Conservation (phyloP, 208 protist genomes). For the Trypanosoma boissoni region DNA sequence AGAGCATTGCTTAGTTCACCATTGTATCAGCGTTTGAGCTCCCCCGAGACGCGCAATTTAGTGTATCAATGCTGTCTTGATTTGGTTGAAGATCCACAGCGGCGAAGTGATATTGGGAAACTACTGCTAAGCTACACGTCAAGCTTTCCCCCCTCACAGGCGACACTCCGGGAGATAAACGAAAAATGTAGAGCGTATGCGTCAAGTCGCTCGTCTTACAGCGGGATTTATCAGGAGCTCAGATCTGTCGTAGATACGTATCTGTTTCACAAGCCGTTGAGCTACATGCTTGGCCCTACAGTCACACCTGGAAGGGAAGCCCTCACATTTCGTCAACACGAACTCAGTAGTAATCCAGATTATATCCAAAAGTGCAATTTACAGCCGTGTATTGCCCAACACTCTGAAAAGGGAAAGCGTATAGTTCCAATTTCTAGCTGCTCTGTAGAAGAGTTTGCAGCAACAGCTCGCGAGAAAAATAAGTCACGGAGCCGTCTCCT, state of each 20-base stretch:
- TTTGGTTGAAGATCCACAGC: slow-evolving; percentile 54
- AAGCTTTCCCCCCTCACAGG: slow-evolving; percentile 63
- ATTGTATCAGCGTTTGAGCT: slow-evolving; percentile 32
- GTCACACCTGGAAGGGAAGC: slow-evolving; percentile 20
- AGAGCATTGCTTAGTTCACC: slow-evolving; percentile 13
- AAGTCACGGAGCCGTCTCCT: slow-evolving; percentile 15
- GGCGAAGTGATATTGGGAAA: slow-evolving; percentile 49
- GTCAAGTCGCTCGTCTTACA: slow-evolving; percentile 19
- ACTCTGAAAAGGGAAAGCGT: slow-evolving; percentile 27
- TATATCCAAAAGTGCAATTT: slow-evolving; percentile 31
- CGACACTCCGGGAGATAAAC: slow-evolving; percentile 37
- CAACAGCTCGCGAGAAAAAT: slow-evolving; percentile 26
- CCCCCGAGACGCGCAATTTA: slow-evolving; percentile 48
- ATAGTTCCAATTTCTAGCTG: slow-evolving; percentile 26
- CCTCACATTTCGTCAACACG: slow-evolving; percentile 22
- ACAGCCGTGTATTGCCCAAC: slow-evolving; percentile 23
- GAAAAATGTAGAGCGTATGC: slow-evolving; percentile 22
- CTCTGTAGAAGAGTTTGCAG: slow-evolving; percentile 27
- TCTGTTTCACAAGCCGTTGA: slow-evolving; percentile 28
- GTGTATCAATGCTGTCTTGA: slow-evolving; percentile 73
- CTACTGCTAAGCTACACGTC: slow-evolving; percentile 64
- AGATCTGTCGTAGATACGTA: slow-evolving; percentile 28
- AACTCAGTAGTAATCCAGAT: slow-evolving; percentile 27
- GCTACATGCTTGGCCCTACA: slow-evolving; percentile 30
- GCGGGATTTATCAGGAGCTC: slow-evolving; percentile 29